Evolutionary conservation across 2,329 filamentous ascomycete species (phyloP).

Genomic region (Thelonectria rubi): DNA sequence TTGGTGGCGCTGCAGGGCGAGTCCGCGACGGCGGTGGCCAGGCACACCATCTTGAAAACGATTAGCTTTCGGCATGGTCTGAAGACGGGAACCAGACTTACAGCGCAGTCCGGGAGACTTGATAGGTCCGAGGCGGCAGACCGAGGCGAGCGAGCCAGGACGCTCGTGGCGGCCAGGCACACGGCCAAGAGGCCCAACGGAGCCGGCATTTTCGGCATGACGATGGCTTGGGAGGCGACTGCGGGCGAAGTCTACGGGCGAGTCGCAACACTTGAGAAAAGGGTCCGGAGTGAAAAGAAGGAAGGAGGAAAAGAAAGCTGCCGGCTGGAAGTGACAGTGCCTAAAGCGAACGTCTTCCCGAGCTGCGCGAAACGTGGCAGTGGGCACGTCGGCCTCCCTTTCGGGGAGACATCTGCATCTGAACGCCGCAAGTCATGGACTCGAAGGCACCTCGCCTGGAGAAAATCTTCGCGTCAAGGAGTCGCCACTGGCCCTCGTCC

Average conservation of each 20-base stretch:
- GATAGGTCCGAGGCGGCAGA: background rate
- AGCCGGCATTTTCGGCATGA: background rate
- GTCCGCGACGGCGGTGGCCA: slow-evolving; percentile 34
- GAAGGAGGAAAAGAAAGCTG: background rate
- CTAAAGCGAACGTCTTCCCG: background rate
- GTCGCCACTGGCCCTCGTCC: background rate
- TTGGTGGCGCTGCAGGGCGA: slow-evolving; percentile 43
- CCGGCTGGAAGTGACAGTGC: background rate
- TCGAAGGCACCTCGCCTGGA: background rate
- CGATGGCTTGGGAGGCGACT: background rate
- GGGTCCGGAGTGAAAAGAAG: background rate
- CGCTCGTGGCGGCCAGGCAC: slow-evolving; percentile 1
- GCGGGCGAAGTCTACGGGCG: no score
- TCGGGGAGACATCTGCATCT: background rate
- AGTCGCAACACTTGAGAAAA: no score
- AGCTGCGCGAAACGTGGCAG: background rate
- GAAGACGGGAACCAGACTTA: slow-evolving; percentile 29
- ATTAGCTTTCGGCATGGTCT: background rate
- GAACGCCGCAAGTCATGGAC: background rate
- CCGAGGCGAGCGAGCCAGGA: background rate
- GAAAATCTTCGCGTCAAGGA: background rate
- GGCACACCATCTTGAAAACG: slow-evolving; percentile 39
- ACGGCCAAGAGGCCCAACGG: background rate
- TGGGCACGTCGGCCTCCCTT: background rate
- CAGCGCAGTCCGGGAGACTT: slow-evolving; percentile 43